phyloP scores from a whole-genome alignment of 345 rosid genomes.

The Lumnitzera racemosa region DNA sequence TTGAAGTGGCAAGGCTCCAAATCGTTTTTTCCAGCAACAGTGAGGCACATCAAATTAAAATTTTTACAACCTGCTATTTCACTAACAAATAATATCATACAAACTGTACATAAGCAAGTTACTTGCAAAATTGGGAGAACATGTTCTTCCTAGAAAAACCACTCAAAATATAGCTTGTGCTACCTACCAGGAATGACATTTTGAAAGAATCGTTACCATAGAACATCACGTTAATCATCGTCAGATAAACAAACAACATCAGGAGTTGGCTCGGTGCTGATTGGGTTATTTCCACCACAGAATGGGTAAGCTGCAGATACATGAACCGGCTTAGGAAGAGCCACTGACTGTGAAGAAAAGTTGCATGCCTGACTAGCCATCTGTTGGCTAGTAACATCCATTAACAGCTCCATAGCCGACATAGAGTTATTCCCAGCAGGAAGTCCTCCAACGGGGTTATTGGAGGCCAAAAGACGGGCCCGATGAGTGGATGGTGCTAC shows the following conservation, averaged over 20 bases:
- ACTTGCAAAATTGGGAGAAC: no score
- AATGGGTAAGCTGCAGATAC: slow-evolving; percentile 8
- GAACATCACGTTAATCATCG: slow-evolving; percentile 25
- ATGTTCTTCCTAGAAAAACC: no score
- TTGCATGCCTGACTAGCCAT: slow-evolving; percentile 8
- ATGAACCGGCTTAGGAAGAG: slow-evolving; percentile 4
- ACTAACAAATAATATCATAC: no score
- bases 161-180: no score
- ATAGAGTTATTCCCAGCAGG: slow-evolving; percentile 1
- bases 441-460: not conserved
- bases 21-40: no score
- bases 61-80: no score
- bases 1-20: no score
- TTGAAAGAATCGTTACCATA: slow-evolving; percentile 12
- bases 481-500: not conserved
- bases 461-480: not conserved
- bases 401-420: slow-evolving; percentile 12
- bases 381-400: slow-evolving; percentile 12
- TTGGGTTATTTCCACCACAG: not conserved
- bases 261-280: slow-evolving; percentile 4
- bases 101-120: no score
- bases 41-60: no score
- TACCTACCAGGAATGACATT: no score
- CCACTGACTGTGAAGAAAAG: slow-evolving; percentile 3
- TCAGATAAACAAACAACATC: slow-evolving; percentile 53